These are phyloP conservation scores for Salvia splendens DNA, from an alignment of 257 asterid species.

Conservation along the genomic window DNA sequence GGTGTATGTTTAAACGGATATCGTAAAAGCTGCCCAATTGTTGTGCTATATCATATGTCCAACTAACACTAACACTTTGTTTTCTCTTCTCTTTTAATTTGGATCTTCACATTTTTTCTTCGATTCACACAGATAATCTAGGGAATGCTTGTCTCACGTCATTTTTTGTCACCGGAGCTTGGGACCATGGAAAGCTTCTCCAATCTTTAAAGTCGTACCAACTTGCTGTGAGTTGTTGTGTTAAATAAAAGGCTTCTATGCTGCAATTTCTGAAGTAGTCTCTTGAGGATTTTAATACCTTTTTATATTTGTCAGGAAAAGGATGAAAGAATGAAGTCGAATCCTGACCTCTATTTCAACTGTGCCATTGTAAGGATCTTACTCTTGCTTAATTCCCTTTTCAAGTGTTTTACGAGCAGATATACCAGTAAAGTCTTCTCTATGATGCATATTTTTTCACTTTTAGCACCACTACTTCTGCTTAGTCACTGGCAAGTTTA, in stretches of 20 bases:
- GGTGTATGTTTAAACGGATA: slow-evolving; percentile 62
- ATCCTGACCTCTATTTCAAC: slow-evolving; percentile 88
- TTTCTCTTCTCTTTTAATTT: background rate
- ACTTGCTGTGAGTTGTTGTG: slow-evolving; percentile 76
- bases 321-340: slow-evolving; percentile 77
- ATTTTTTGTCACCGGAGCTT: slow-evolving; percentile 81
- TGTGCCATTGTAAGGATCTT: slow-evolving; percentile 75
- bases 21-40: background rate
- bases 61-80: background rate
- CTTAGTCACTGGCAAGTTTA: slow-evolving; percentile 1
- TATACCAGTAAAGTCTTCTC: background rate
- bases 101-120: slow-evolving; percentile 8
- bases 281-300: slow-evolving; percentile 17
- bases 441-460: slow-evolving; percentile 1
- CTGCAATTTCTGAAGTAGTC: slow-evolving; percentile 23
- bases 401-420: slow-evolving; percentile 2
- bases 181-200: slow-evolving; percentile 78
- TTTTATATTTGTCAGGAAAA: slow-evolving; percentile 64
- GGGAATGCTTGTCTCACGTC: slow-evolving; percentile 90
- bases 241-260: slow-evolving; percentile 12
- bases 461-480: slow-evolving; percentile 1
- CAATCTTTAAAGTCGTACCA: slow-evolving; percentile 92
- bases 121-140: slow-evolving; percentile 65
- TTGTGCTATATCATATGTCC: background rate
- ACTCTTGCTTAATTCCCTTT: slow-evolving; percentile 27